These are phyloP conservation scores for Hypoxylon crocopeplum DNA, from an alignment of 495 filamentous ascomycete species.

Conservation along the genomic window DNA sequence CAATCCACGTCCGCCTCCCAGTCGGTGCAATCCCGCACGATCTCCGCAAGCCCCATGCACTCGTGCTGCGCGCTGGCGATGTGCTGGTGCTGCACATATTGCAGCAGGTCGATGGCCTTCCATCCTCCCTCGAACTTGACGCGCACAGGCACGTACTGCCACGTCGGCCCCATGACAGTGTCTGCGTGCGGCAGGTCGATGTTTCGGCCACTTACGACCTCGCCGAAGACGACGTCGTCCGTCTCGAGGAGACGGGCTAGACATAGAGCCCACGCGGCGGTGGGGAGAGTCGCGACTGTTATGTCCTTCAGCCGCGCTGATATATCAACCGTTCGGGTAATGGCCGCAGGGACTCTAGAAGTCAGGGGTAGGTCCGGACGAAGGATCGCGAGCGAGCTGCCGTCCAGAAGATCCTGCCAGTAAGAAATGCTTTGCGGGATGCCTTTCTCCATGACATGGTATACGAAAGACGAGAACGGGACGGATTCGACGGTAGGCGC, in stretches of 20 bases:
- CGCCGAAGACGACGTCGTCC: slow-evolving; percentile 65
- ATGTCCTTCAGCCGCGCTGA: slow-evolving; percentile 53
- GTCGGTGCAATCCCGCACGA: slow-evolving; percentile 41
- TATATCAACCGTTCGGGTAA: slow-evolving; percentile 53
- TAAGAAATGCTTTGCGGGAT: slow-evolving; percentile 54
- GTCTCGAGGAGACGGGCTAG: slow-evolving; percentile 58
- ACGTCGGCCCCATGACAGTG: slow-evolving; percentile 52
- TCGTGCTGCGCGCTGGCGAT: slow-evolving; percentile 46
- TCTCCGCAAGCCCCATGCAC: slow-evolving; percentile 45
- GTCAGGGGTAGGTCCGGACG: slow-evolving; percentile 38
- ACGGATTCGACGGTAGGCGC: slow-evolving; percentile 46
- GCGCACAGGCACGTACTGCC: slow-evolving; percentile 52
- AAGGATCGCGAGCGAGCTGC: slow-evolving; percentile 58
- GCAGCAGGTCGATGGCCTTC: slow-evolving; percentile 42
- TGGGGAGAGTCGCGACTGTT: slow-evolving; percentile 64
- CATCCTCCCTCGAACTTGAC: slow-evolving; percentile 39
- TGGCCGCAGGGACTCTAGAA: slow-evolving; percentile 40
- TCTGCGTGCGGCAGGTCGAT: slow-evolving; percentile 54
- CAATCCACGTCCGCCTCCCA: slow-evolving; percentile 31
- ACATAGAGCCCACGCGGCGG: slow-evolving; percentile 67
- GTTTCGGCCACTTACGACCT: slow-evolving; percentile 66
- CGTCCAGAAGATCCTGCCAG: slow-evolving; percentile 62
- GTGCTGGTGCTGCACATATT: slow-evolving; percentile 47
- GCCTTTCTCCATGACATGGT: slow-evolving; percentile 46
- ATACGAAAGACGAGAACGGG: slow-evolving; percentile 66